phyloP scores from a whole-genome alignment of 208 protist species.

The Polymyxa betae region DNA sequence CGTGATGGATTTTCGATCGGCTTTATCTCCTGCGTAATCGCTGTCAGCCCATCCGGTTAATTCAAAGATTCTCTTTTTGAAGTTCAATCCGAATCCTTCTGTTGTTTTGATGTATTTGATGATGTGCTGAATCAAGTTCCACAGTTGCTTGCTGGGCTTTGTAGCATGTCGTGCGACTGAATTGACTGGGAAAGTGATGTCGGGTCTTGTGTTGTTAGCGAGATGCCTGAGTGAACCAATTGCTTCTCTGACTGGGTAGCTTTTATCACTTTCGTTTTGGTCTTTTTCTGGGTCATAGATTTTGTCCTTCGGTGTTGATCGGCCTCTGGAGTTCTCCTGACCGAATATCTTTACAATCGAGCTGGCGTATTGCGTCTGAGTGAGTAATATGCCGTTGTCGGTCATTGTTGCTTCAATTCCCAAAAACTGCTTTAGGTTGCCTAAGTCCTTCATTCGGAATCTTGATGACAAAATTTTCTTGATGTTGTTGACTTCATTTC shows the following conservation, averaged over 20 bases:
- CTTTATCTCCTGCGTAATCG: background rate
- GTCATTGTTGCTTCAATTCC: background rate
- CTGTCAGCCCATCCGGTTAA: background rate
- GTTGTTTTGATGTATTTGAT: conserved; percentile 2
- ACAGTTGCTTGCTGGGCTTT: background rate
- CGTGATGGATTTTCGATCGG: background rate
- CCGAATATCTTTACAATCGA: background rate
- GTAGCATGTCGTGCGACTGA: background rate
- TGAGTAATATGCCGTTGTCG: background rate
- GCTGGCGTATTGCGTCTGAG: background rate
- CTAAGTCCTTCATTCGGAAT: background rate
- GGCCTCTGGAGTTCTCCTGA: background rate
- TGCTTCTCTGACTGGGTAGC: background rate
- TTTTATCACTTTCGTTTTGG: background rate
- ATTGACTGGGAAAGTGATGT: background rate
- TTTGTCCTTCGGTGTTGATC: background rate
- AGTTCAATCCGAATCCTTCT: background rate
- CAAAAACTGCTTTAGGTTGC: background rate
- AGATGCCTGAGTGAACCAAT: background rate
- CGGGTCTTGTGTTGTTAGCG: background rate
- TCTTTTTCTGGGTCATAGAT: background rate
- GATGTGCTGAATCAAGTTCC: background rate
- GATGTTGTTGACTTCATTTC: background rate
- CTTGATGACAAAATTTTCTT: background rate
- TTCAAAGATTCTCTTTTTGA: background rate